Percentiles rank a stretch among this genome's conserved stretches.
phyloP scores from a whole-genome alignment of 2,329 filamentous ascomycete species.

The Botryotinia calthae region DNA sequence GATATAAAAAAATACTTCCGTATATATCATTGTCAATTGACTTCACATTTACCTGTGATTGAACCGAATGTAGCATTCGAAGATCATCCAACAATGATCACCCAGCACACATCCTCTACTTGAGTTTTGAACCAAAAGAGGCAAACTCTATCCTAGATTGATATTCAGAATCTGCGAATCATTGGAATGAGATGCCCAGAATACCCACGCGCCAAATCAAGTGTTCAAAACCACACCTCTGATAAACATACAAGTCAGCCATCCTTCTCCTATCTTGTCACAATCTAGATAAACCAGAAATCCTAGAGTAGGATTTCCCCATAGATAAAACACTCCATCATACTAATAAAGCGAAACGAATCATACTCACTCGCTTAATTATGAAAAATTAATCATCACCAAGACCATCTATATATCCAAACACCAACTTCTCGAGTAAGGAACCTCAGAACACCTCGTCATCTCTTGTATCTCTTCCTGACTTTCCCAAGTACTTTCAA shows the following conservation, averaged over 20 bases:
- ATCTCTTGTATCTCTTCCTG: not conserved
- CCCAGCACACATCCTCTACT: not conserved
- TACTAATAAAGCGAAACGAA: rapidly evolving
- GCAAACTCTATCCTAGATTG: not conserved
- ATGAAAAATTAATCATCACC: not conserved
- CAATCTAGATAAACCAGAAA: no score
- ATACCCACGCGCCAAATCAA: not conserved
- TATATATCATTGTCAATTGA: not conserved
- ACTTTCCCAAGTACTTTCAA: constrained; percentile 48
- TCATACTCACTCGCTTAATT: not conserved
- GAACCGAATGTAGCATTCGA: not conserved
- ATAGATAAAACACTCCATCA: not conserved
- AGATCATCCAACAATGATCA: not conserved
- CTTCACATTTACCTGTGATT: not conserved
- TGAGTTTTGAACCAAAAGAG: not conserved
- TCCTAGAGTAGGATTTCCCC: rapidly evolving
- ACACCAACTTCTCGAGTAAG: not conserved
- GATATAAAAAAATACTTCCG: no score
- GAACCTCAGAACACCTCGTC: not conserved
- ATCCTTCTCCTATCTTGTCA: no score
- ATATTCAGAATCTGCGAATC: not conserved
- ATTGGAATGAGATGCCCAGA: no score
- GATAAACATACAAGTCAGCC: not conserved
- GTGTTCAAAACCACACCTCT: not conserved
- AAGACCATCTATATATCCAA: not conserved